Base-by-base conservation (phyloP, 768 basidiomycete species). In the Hygrocybe coccinea region DNA sequence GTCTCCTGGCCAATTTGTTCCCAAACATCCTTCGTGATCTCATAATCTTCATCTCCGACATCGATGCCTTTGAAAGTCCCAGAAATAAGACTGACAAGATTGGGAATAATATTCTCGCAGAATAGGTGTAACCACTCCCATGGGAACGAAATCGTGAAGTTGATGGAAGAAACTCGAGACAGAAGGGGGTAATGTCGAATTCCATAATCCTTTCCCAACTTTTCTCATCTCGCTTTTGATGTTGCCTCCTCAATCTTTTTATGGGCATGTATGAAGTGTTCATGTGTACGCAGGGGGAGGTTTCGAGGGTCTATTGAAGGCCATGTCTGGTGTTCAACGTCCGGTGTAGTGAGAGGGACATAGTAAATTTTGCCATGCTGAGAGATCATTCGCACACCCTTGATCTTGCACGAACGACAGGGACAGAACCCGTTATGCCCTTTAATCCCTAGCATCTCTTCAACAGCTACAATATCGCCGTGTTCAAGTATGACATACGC, bases 121-220 rank as follows among this genome's bases (percentile, higher is more conserved):
- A 79, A 57, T 0, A 74, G 62, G 44, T 81, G 79, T 72, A 80
- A 77, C 57, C 70, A 72, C 50, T 79, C 78, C 62, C 69, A 74
- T 0, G 76, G 75, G 3, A 71, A 63, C 0, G 68, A 67, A n/a
- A 49, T 5, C 10, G 74, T 64, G 59, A 67, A 67, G 21, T 66
- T 54, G 19, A 74, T 51, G 0, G 70, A 74, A 0, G 57, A 47
- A 0, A 75, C 66, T 0, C 56, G 25, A 2, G 51, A 34, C 17
- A 76, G 62, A 0, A 66, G 52, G 1, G 74, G 62, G 6, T 59
- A 17, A 14, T 64, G 67, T 24, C 69, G 67, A 53, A 74, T 68
- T 4, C 76, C 72, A 24, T 51, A 60, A 8, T 59, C 14, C 41
- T 63, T 71, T 0, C 65, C 60, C 0, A 68, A 56, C 5, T 24